phyloP scores from a whole-genome alignment of 306 rosid species.

The Cucumis cinereus region DNA sequence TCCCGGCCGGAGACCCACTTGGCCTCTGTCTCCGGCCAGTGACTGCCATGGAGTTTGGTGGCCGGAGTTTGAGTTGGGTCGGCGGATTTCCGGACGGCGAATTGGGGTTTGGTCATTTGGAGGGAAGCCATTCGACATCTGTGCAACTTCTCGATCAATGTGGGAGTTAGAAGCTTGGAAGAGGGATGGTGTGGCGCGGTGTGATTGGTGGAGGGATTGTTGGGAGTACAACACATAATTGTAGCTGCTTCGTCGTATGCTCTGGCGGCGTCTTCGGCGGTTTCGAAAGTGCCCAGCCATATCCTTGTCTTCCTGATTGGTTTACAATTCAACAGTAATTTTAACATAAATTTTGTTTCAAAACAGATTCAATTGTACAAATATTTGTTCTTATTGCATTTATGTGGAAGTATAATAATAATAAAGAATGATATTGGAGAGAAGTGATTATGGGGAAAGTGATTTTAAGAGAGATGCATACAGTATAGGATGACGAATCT shows the following conservation, averaged over 20 bases:
- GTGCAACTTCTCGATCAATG: conserved; percentile 2
- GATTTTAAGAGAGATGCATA: neutral
- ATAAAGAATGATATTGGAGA: too few species aligned
- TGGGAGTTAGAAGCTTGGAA: conserved; percentile 5
- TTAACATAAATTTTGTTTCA: too few species aligned
- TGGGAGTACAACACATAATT: neutral
- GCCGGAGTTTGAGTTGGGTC: neutral
- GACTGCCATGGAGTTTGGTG: neutral
- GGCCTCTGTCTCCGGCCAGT: neutral
- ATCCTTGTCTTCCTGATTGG: conserved; percentile 5
- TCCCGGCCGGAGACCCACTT: neutral
- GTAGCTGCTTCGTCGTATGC: conserved; percentile 13
- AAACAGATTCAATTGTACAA: too few species aligned
- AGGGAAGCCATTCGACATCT: conserved; percentile 9
- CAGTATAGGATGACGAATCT: conserved; percentile 91
- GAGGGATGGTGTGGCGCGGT: neutral
- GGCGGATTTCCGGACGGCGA: neutral
- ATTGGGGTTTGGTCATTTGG: neutral
- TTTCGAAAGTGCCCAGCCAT: conserved; percentile 12
- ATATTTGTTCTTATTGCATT: too few species aligned
- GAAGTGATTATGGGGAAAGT: neutral
- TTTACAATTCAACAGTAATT: too few species aligned
- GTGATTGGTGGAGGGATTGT: neutral
- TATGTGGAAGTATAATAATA: too few species aligned
- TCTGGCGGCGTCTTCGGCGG: conserved; percentile 8